Evolutionary conservation across 148 eudicot genomes (phyloP), one percentile per base, ranked within the genome.

Genomic region (Limonium bicolor): DNA sequence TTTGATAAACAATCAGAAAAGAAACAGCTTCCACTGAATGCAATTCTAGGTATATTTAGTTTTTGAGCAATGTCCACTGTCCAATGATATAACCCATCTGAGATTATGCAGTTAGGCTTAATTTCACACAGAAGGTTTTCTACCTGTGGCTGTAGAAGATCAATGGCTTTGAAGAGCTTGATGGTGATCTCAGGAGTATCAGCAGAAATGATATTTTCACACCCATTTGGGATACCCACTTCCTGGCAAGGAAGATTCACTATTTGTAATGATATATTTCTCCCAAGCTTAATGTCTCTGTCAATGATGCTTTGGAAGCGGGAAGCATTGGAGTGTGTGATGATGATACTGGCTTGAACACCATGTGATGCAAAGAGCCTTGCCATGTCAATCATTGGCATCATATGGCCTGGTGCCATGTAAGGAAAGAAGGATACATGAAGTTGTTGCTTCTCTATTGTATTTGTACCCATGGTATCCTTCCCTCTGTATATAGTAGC

Each of bases 331-430:
- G 35, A 3, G 0, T 73, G 40, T 40, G 82, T 75, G 31, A 77
- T 67, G 50, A 75, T 64, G 43, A 75, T 54, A 61, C 77, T 71
- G n/a, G 58, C 55, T 6, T 44, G 53, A 22, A 46, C 55, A 12
- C 63, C 65, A 0, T 64, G 48, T n/a, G 71, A 36, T 0, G 74
- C 61, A 24, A 75, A 61, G 1, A 53, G 49, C 34, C 73, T 17
- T 2, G 77, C 77, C 11, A 67, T 71, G 25, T 71, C 77, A 18
- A 75, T 46, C 82, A 71, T 75, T 19, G 82, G 82, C 68, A 67
- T 50, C 68, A 75, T 71, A 57, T 71, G 82, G 25, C 82, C 82
- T 7, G 77, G 74, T 20, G 77, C 82, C 74, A 71, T 53, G 58
- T 56, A 71, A 0, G 82, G 82, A 18, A 70, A 36, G 57, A 71